These are phyloP conservation scores for Astraeus odoratus DNA, from an alignment of 768 basidiomycete species.

Conservation along the genomic window DNA sequence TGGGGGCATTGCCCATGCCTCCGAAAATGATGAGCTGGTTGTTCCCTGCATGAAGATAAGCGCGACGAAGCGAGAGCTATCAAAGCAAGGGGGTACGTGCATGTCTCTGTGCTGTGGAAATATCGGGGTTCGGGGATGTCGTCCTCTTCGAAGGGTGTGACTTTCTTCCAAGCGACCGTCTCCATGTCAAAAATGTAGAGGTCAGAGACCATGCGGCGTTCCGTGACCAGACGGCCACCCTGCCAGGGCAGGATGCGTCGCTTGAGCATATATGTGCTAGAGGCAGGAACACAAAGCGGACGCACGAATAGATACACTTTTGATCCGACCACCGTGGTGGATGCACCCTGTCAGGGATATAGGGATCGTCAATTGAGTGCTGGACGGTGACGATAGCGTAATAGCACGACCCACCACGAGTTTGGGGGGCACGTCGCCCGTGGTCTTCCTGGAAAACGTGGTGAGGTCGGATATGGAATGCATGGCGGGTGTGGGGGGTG, in stretches of 20 bases:
- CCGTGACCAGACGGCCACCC: conserved; percentile 85
- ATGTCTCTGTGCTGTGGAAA: conserved; percentile 89
- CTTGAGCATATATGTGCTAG: not conserved
- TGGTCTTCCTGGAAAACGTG: conserved; percentile 75
- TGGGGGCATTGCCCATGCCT: conserved; percentile 82
- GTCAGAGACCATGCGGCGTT: conserved; percentile 84
- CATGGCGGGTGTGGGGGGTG: conserved; percentile 25
- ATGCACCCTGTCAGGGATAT: conserved; percentile 63
- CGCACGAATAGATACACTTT: conserved; percentile 88
- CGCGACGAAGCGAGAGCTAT: conserved; percentile 2
- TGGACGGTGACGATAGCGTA: not conserved
- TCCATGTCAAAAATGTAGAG: conserved; percentile 86
- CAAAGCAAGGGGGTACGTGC: conserved; percentile 31
- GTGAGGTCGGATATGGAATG: conserved; percentile 89
- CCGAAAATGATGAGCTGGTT: conserved; percentile 90
- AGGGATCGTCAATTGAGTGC: too few species aligned
- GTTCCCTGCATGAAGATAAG: conserved; percentile 47
- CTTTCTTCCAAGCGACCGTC: conserved; percentile 72
- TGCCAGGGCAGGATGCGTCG: too few species aligned
- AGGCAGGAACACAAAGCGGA: not conserved
- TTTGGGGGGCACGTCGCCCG: conserved; percentile 82
- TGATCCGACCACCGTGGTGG: conserved; percentile 83
- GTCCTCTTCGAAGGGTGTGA: conserved; percentile 55
- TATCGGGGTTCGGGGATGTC: conserved; percentile 79
- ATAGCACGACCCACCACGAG: conserved; percentile 58